Evolutionary conservation across 2,329 filamentous ascomycete genomes (phyloP), one percentile per base, ranked within the genome.

Genomic region (Epichloe scottii): DNA sequence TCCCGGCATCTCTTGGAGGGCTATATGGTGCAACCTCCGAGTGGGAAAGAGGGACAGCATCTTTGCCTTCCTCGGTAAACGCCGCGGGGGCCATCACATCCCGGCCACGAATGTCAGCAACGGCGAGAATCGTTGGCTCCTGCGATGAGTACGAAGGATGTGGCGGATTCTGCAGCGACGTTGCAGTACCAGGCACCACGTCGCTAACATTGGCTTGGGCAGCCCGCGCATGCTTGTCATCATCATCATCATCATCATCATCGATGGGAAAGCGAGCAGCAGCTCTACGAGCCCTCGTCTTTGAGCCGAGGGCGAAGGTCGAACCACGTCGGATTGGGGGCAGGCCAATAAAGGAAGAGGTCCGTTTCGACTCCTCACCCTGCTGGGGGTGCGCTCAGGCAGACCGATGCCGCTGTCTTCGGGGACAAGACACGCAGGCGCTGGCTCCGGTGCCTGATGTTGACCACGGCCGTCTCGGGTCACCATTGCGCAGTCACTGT

Each of bases 251-350:
- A 14, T 70, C 64, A 26, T 70, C 66, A 23, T 66, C 65, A 30
- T 66, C 63, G 17, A 63, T 53, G 4, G 65, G 60, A 52, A 65
- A 60, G 26, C 59, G 61, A 44, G 63, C 64, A 11, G 58, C 58
- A 8, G 65, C 67, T 51, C 66, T 68, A 11, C 50, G 49, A 38
- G 42, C 50, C 50, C 59, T 64, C 37, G 62, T 62, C 51, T 59
- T 63, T 34, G 62, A 56, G 21, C 57, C 62, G 17, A 75, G 56
- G 17, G 74, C 74, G 61, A 83, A 78, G 3, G 76, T 77, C 15
- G 79, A 82, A 14, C 71, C 73, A 34, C 77, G 71, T 44, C 77
- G 72, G 52, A 83, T 80, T 1, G 77, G 77, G 3, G 80, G 79
- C 38, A 84, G 62, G 1, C 76, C 76, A 21, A 74, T 66, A 55